A percentile compares a stretch with the other conserved stretches of the same genome.
phyloP scores from a whole-genome alignment of 352 stramenopile species.

The Pythium utonaiense region DNA sequence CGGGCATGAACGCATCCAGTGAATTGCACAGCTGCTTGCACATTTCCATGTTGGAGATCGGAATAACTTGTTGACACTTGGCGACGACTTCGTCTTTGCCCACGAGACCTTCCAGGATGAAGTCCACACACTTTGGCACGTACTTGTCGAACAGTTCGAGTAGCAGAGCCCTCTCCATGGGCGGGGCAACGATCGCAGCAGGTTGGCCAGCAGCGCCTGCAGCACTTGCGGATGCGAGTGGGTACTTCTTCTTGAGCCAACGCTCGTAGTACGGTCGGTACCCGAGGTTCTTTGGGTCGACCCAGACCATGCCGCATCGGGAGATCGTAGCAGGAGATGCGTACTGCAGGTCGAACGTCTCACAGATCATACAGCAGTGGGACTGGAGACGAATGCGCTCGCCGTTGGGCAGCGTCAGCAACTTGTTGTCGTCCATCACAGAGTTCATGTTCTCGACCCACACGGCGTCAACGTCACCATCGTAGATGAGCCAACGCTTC shows the following conservation, averaged over 20 bases:
- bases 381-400: slow-evolving; percentile 93
- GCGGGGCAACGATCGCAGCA: slow-evolving; percentile 21
- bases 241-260: slow-evolving; percentile 91
- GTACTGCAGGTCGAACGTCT: slow-evolving; percentile 96
- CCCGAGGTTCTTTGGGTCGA: slow-evolving; percentile 95
- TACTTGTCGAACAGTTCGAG: slow-evolving; percentile 94
- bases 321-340: slow-evolving; percentile 93
- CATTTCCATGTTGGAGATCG: slow-evolving; percentile 93
- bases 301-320: slow-evolving; percentile 96
- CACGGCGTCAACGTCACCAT: slow-evolving; percentile 94
- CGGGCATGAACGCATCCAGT: slow-evolving; percentile 87
- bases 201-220: not conserved
- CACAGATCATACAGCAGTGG: slow-evolving; percentile 93
- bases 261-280: slow-evolving; percentile 94
- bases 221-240: slow-evolving; percentile 25
- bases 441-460: slow-evolving; percentile 99
- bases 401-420: slow-evolving; percentile 94
- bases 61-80: slow-evolving; percentile 91
- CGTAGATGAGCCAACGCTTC: slow-evolving; percentile 94
- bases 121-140: slow-evolving; percentile 89
- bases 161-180: slow-evolving; percentile 50
- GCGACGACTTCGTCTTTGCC: slow-evolving; percentile 87
- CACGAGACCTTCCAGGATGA: slow-evolving; percentile 89
- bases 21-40: slow-evolving; percentile 93
- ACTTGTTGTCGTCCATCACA: slow-evolving; percentile 97